Percentiles rank a stretch among this genome's conserved stretches.
Conservation (phyloP, 371 early-diverging fungal genomes). For the Actinomortierella wolfii region DNA sequence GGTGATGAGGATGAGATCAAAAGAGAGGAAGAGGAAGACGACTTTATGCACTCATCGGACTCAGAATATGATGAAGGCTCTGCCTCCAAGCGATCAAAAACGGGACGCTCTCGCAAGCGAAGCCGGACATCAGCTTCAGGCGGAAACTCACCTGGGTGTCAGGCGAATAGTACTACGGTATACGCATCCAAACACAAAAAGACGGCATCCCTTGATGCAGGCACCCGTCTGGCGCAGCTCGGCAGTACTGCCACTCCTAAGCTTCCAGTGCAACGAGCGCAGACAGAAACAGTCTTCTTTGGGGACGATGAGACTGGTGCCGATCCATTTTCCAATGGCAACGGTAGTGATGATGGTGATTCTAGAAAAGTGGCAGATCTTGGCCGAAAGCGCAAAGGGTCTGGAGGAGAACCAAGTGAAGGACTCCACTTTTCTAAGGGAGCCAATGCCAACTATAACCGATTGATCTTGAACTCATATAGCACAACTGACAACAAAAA, state of each 20-base stretch:
- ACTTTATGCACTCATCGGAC: constrained; percentile 24
- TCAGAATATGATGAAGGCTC: constrained; percentile 31
- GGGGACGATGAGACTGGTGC: constrained; percentile 15
- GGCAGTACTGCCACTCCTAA: neutral
- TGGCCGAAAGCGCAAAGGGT: too few relatives aligned
- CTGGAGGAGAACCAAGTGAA: too few relatives aligned
- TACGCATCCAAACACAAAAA: neutral
- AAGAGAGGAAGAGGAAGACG: constrained; percentile 15
- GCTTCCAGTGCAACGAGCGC: constrained; percentile 3
- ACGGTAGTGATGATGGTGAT: too few relatives aligned
- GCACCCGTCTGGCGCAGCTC: too few relatives aligned
- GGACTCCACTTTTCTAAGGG: too few relatives aligned
- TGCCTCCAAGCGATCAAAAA: constrained; percentile 2
- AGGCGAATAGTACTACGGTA: constrained; percentile 4
- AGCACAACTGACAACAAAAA: too few relatives aligned
- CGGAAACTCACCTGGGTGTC: neutral
- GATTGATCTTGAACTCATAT: too few relatives aligned
- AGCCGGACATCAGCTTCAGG: constrained; percentile 1
- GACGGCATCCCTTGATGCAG: neutral
- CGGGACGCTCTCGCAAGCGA: neutral
- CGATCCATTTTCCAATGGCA: neutral
- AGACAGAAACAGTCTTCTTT: constrained; percentile 28
- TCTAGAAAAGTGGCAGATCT: too few relatives aligned
- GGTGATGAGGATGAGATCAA: constrained; percentile 8
- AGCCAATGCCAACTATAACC: too few relatives aligned